These are phyloP conservation scores for Neoscytalidium dimidiatum DNA, from an alignment of 2,329 filamentous ascomycete species.

Conservation along the genomic window DNA sequence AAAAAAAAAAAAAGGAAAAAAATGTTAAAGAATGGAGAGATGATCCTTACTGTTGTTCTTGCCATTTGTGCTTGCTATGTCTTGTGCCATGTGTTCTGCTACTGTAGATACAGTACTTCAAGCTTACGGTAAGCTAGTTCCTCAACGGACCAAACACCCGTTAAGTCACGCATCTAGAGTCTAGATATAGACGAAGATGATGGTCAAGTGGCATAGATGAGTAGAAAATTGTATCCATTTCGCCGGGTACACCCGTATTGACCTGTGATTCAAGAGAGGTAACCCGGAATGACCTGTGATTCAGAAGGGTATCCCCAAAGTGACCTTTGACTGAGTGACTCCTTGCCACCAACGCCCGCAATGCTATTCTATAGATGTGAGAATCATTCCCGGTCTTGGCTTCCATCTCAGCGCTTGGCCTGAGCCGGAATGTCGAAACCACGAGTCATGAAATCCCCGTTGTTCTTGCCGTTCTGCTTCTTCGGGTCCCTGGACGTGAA, in stretches of 20 bases:
- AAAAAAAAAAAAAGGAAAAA: neutral
- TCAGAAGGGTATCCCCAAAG: too few relatives aligned
- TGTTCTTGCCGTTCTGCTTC: conserved; percentile 41
- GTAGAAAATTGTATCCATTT: neutral
- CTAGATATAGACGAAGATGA: neutral
- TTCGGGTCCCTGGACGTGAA: conserved; percentile 44
- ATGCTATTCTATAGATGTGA: neutral
- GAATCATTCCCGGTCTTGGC: neutral
- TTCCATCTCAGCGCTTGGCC: neutral
- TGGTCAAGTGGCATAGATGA: neutral
- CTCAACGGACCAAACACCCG: neutral
- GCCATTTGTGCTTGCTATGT: neutral
- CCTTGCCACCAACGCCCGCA: neutral
- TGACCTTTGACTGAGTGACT: too few relatives aligned
- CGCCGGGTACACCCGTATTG: neutral
- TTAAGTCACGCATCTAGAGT: neutral
- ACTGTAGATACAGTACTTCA: neutral
- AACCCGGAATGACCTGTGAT: neutral
- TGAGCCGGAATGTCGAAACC: conserved; percentile 43
- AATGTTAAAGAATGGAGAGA: neutral
- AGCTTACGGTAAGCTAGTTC: neutral
- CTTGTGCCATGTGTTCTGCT: neutral
- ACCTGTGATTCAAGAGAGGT: neutral
- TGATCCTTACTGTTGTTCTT: neutral
- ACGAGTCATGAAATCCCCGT: conserved; percentile 54